Percentiles rank a stretch among this genome's conserved stretches.
These are phyloP conservation scores for Vitis hybrid DNA, from an alignment of 177 flowering plant genomes.

Conservation along the genomic window DNA sequence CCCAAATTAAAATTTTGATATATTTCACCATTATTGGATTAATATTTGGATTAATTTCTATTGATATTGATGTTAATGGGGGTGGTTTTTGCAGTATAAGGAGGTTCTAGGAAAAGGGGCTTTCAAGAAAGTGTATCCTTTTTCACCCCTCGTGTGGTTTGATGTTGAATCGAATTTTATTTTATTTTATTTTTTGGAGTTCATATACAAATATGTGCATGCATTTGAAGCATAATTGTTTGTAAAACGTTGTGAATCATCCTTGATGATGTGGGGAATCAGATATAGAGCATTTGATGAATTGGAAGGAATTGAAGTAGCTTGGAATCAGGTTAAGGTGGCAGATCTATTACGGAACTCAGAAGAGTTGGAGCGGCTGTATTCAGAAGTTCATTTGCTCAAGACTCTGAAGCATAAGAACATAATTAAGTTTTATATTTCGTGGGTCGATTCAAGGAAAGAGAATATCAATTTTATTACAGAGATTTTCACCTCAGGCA, in stretches of 20 bases:
- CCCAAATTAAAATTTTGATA: not conserved
- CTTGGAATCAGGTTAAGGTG: conserved; percentile 96
- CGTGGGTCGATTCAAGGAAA: conserved; percentile 80
- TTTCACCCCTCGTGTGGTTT: conserved; percentile 1
- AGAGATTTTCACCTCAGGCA: conserved; percentile 97
- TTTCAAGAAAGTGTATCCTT: conserved; percentile 89
- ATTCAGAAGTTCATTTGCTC: conserved; percentile 91
- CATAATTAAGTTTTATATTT: conserved; percentile 87
- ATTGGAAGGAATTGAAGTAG: conserved; percentile 94
- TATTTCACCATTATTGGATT: not conserved
- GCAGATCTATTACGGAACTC: conserved; percentile 66
- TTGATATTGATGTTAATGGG: not conserved
- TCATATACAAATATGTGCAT: not conserved
- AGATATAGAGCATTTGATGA: conserved; percentile 96
- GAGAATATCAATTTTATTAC: conserved; percentile 85
- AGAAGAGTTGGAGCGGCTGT: conserved; percentile 78
- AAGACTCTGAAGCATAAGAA: conserved; percentile 96
- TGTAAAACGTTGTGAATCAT: conserved; percentile 7
- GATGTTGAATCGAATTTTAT: not conserved
- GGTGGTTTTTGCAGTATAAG: conserved; percentile 53
- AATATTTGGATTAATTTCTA: not conserved
- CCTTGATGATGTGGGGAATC: conserved; percentile 33
- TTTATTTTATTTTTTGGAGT: not conserved
- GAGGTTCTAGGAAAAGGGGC: conserved; percentile 85
- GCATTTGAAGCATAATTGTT: not conserved